Percentiles rank a stretch among this genome's conserved stretches.
These are phyloP conservation scores for Nitzschia sp. DNA, from an alignment of 108 stramenopile species.

Conservation along the genomic window DNA sequence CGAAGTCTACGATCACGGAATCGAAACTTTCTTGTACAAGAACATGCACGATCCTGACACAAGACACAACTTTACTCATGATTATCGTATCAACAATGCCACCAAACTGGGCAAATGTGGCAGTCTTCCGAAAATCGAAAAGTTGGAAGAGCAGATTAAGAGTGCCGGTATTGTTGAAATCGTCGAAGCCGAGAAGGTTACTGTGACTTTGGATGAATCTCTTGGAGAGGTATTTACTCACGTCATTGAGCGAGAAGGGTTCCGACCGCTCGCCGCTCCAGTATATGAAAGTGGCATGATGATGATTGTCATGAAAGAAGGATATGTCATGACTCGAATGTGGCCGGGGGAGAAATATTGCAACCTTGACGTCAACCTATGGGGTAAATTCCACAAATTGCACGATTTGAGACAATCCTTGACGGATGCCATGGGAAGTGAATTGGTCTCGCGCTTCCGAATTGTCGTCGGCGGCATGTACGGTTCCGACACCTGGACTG, in stretches of 20 bases:
- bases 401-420: slow-evolving; percentile 30
- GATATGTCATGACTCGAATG: slow-evolving; percentile 59
- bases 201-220: slow-evolving; percentile 25
- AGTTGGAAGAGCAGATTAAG: slow-evolving; percentile 43
- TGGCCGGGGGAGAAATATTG: slow-evolving; percentile 60
- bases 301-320: slow-evolving; percentile 54
- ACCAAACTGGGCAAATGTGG: slow-evolving; percentile 26
- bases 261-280: slow-evolving; percentile 1
- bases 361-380: slow-evolving; percentile 57
- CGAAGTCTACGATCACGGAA: slow-evolving; percentile 28
- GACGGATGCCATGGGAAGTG: slow-evolving; percentile 33
- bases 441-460: slow-evolving; percentile 50
- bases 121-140: slow-evolving; percentile 30
- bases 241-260: slow-evolving; percentile 6
- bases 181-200: slow-evolving; percentile 63
- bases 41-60: slow-evolving; percentile 45
- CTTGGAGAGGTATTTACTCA: slow-evolving; percentile 14
- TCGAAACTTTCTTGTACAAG: slow-evolving; percentile 26
- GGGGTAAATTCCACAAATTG: slow-evolving; percentile 48
- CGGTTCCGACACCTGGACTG: slow-evolving; percentile 70
- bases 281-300: slow-evolving; percentile 2
- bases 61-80: slow-evolving; percentile 63
- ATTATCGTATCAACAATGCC: slow-evolving; percentile 61
- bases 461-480: slow-evolving; percentile 84
- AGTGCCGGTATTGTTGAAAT: slow-evolving; percentile 72